Evolutionary conservation across 306 rosid genomes (phyloP).

Genomic region (Vigna angularis): DNA sequence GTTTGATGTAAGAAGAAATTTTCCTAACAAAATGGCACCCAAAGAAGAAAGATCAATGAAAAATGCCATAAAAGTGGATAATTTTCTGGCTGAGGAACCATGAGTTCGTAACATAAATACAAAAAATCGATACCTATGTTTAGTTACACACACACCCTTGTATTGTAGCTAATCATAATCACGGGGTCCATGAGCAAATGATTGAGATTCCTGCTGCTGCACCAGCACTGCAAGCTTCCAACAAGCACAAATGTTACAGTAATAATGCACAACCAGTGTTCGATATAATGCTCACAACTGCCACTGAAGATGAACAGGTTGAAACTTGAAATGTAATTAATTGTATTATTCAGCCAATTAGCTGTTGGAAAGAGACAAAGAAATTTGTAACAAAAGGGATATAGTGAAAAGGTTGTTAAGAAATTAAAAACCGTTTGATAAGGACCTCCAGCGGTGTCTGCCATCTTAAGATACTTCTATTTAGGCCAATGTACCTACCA

Average conservation of each 20-base stretch:
- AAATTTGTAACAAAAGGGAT: conserved; percentile 10
- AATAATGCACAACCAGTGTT: not conserved
- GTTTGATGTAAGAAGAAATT: conserved; percentile 8
- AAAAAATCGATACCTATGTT: conserved; percentile 16
- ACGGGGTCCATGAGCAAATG: not conserved
- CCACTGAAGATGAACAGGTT: conserved; percentile 9
- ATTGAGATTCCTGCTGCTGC: conserved; percentile 21
- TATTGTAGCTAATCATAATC: conserved; percentile 22
- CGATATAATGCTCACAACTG: not conserved
- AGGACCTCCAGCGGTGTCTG: conserved; percentile 31
- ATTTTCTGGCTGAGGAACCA: conserved; percentile 22
- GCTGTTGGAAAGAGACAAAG: conserved; percentile 33
- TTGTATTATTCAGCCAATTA: not conserved
- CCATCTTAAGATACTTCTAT: conserved; percentile 28
- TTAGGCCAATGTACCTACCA: conserved; percentile 41
- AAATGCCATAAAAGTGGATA: conserved; percentile 37
- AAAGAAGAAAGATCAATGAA: conserved; percentile 28
- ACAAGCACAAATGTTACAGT: conserved; percentile 15
- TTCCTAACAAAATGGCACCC: conserved; percentile 18
- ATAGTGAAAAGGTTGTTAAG: conserved; percentile 37
- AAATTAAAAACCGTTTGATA: conserved; percentile 22
- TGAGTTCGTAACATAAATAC: conserved; percentile 29
- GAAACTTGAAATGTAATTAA: not conserved
- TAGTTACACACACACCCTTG: conserved; percentile 7
- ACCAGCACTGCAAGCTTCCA: conserved; percentile 30